These are phyloP conservation scores for Verticillium dahliae DNA, from an alignment of 2,329 filamentous ascomycete genomes.

Conservation along the genomic window DNA sequence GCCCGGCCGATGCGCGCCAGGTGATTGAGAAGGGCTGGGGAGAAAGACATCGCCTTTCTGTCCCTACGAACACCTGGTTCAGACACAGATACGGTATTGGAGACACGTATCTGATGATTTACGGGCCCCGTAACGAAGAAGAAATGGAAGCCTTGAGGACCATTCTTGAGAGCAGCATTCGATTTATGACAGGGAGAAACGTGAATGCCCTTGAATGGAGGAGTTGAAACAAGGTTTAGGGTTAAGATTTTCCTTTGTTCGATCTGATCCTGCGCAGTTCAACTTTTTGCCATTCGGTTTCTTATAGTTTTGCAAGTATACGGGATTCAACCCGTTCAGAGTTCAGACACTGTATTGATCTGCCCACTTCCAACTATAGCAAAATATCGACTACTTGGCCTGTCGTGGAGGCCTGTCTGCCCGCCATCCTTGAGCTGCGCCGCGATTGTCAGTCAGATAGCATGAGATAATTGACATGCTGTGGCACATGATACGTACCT, in stretches of 20 bases:
- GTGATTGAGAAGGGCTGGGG: conserved; percentile 30
- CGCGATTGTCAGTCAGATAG: background rate
- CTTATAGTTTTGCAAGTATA: too few species aligned
- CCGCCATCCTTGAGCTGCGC: background rate
- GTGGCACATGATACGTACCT: background rate
- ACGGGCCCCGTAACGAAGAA: conserved; percentile 28
- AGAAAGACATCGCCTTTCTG: conserved; percentile 26
- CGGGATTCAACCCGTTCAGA: too few species aligned
- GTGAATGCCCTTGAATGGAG: background rate
- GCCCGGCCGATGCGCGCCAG: conserved; percentile 27
- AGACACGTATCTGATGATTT: conserved; percentile 30
- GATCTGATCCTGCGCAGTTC: too few species aligned
- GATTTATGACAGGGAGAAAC: conserved; percentile 7
- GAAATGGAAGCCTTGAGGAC: conserved; percentile 21
- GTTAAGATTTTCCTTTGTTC: too few species aligned
- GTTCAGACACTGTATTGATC: too few species aligned
- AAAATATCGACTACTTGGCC: too few species aligned
- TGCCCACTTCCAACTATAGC: too few species aligned
- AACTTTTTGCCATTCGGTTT: too few species aligned
- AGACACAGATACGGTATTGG: conserved; percentile 1
- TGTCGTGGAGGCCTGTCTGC: background rate
- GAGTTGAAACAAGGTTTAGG: background rate
- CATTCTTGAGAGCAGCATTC: background rate
- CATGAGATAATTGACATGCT: background rate
- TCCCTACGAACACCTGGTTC: conserved; percentile 14